Percentiles rank a stretch among this genome's conserved stretches.
phyloP scores from a whole-genome alignment of 306 rosid genomes.

The Vigna angularis region DNA sequence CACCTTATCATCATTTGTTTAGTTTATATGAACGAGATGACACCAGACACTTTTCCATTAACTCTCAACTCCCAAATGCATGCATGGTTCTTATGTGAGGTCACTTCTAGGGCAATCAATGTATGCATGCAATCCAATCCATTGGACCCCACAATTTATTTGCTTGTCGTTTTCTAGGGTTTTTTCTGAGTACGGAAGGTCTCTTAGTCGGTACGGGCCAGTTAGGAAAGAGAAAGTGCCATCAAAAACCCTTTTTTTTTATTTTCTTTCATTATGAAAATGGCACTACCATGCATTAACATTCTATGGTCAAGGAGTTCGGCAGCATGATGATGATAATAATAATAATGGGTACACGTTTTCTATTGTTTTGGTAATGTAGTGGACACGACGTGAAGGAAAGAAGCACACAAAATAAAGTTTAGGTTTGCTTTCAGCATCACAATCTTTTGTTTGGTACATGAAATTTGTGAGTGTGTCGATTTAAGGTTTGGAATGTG shows the following conservation, averaged over 20 bases:
- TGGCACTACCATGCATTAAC: constrained; percentile 26
- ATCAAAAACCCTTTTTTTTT: neutral
- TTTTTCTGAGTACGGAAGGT: constrained; percentile 63
- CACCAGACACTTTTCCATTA: neutral
- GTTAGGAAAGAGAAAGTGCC: constrained; percentile 42
- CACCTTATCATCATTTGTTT: constrained; percentile 26
- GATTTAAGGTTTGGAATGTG: neutral
- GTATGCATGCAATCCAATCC: neutral
- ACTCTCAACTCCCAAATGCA: constrained; percentile 48
- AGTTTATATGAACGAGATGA: constrained; percentile 33
- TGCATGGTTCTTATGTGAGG: constrained; percentile 44
- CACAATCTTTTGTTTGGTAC: constrained; percentile 17
- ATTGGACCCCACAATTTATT: constrained; percentile 50
- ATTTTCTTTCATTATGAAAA: constrained; percentile 1
- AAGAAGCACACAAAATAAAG: neutral
- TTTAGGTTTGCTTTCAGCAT: neutral
- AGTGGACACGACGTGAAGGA: neutral
- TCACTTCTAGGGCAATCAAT: constrained; percentile 31
- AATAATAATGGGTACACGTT: neutral
- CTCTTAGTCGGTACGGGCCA: constrained; percentile 67
- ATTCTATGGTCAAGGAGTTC: constrained; percentile 32
- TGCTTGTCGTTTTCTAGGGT: constrained; percentile 42
- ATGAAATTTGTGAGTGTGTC: constrained; percentile 2
- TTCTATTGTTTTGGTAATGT: neutral
- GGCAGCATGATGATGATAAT: neutral